Evolutionary conservation across 768 basidiomycete species (phyloP), one percentile per base, ranked within the genome.

Genomic region (Plicaturopsis crispa): DNA sequence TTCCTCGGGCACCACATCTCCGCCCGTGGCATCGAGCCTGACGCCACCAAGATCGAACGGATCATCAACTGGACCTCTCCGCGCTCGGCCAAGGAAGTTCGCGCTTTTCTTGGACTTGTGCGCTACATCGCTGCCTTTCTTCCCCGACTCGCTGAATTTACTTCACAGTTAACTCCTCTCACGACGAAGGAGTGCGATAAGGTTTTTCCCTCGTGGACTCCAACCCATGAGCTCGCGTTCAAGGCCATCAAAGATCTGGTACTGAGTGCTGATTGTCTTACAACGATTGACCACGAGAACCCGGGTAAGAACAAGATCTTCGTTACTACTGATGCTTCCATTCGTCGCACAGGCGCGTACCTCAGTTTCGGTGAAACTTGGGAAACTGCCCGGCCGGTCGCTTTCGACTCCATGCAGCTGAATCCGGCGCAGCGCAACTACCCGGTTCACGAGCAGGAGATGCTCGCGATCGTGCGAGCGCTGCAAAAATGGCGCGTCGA

Each of bases 371-470:
- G 65, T 0, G 41, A 39, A 2, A 49, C 55, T n/a, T 59, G 60
- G 50, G 47, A 55, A 11, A 45, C 36, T 0, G 55, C 62, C 4
- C 51, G 56, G 10, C 59, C 66, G 0, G 60, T 57, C 20, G 48
- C 60, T 28, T 57, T 62, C 42, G 51, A 59, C 51, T 70, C 51
- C 0, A 45, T 23, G 36, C 45, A 41, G 6, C 52, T 57, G 17
- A 55, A 48, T 24, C 44, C 46, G 8, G 61, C 65, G 1, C 55
- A 56, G 31, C 51, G 41, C 14, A 62, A 65, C 36, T 69, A 68
- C 35, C 61, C 61, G 0, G 51, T 56, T 0, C 66, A 67, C 38
- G 53, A 69, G 38, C 58, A 63, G 39, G 65, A 69, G 44, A 37
- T 67, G 0, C 39, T 66, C 0, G 61, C 62, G 0, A 62, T 71